phyloP scores from a whole-genome alignment of 2,329 filamentous ascomycete species.

The Paecilomyces sp. region DNA sequence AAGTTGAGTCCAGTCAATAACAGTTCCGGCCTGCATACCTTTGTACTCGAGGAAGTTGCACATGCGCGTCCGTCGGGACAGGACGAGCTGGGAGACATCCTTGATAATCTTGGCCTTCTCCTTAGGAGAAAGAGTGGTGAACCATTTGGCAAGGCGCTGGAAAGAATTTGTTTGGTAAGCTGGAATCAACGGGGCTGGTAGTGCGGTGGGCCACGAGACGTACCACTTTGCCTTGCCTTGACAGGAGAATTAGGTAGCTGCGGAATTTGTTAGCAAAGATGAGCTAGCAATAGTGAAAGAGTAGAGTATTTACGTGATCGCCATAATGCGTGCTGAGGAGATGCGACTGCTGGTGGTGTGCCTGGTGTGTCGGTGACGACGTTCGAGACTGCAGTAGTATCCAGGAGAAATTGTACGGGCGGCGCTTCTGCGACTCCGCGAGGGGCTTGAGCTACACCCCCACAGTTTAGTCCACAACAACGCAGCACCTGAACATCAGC shows the following conservation, averaged over 20 bases:
- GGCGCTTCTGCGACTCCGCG: background rate
- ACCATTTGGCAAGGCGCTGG: conserved; percentile 98
- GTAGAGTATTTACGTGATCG: conserved; percentile 23
- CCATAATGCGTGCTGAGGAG: conserved; percentile 16
- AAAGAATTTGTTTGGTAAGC: conserved; percentile 22
- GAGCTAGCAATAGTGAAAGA: background rate
- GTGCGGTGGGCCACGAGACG: conserved; percentile 42
- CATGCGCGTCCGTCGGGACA: conserved; percentile 94
- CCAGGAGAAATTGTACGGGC: background rate
- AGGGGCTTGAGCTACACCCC: background rate
- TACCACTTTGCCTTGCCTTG: conserved; percentile 98
- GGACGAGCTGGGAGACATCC: conserved; percentile 94
- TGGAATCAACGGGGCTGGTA: conserved; percentile 11
- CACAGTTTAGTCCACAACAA: background rate
- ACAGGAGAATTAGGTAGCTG: conserved; percentile 96
- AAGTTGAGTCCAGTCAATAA: background rate
- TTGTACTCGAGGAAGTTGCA: conserved; percentile 99
- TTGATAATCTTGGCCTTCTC: conserved; percentile 99
- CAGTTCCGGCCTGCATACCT: conserved; percentile 47
- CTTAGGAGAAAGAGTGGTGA: conserved; percentile 92
- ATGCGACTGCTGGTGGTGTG: background rate
- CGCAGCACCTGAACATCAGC: background rate
- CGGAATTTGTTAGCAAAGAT: conserved; percentile 11
- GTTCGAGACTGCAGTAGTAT: background rate
- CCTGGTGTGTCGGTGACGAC: background rate